Base-by-base conservation (phyloP, 2,329 filamentous ascomycete species). In the Aotearoamyces nothofagi region DNA sequence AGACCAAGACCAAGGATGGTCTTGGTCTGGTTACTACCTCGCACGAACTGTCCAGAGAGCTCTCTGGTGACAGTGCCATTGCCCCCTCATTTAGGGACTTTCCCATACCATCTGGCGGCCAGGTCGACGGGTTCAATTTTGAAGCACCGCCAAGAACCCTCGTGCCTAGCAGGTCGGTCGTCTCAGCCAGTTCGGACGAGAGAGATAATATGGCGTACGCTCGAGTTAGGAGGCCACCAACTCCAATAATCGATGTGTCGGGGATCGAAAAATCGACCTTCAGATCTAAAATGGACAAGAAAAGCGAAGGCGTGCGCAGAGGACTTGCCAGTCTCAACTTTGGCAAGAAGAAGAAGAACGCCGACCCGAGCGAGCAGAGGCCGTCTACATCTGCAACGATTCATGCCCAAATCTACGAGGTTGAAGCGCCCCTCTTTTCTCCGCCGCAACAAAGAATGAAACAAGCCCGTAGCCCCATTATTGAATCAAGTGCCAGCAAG, bases 211-310 rank as follows among this genome's bases (percentile, higher is more conserved):
- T 33, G 22, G 36, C 31, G 8, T 39, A 42, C 29, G 35, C 34
- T 9, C 29, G 35, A 3, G 35, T 39, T 11, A 35, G 34, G 12
- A 40, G 41, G 22, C 38, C 42, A 4, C 31, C 27, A 6, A 27
- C 39, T 9, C 36, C 42, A 16, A 28, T 32, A 9, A 24, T 43
- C 15, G 62, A 68, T 23, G 54, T 62, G 1, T 63, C 61, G 1
- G 61, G 58, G 5, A 67, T 70, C 27, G 65, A 69, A 39, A 64
- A 62, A 39, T 69, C 63, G 2, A 61, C 61, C 0, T 51, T 71
- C 27, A 54, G 66, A 25, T 60, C 51, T 24, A 56, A 55, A 13
- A 50, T 70, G 26, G 66, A 71, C 37, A 65, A 62, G 47, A 65
- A 56, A 40, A 70, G 65, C 39, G 63, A 67, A n/a, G 57, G 55